Evolutionary conservation across 2,329 filamentous ascomycete genomes (phyloP), one percentile per base, ranked within the genome.

Genomic region (Cercospora zeina): DNA sequence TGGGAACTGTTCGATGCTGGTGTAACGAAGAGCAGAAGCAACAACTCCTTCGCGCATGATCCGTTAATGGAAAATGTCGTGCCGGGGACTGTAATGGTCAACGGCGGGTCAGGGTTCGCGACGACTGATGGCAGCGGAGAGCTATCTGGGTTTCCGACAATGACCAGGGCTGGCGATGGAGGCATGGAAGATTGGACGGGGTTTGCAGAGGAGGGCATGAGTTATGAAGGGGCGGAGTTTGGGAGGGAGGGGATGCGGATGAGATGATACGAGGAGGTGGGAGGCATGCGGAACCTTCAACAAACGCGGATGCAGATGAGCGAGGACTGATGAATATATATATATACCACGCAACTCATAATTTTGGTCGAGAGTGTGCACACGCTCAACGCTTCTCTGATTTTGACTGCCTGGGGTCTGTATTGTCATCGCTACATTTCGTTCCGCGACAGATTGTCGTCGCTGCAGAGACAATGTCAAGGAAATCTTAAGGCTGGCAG

Each of bases 1-100:
- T 74, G 72, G 72, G 70, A 73, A 56, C 68, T 68, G 61, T 72
- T 68, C 54, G 68, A 70, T 56, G 56, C 63, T 2, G 66, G 65
- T 7, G 59, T 70, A 10, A 65, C 34, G 16, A 64, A 66, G 60
- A 62, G 58, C 9, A 37, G 50, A 1, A 56, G 62, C 4, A 16
- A 42, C 1, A 55, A 50, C 16, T 45, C 57, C 6, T 21, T 37
- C 11, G 21, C 42, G 24, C 36, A 49, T 7, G 49, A 53, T 4
- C 14, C 31, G 10, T 19, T 34, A 2, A 53, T 53, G 27, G 30
- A 42, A 27, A 57, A 60, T 13, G 21, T 51, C 1, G 31, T 65
- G 9, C 51, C 65, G 3, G 66, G 66, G 0, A 65, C 63, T 47
- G 60, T 61, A 2, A 58, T 66, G 34, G 58, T 27, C 24, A 27